Conservation (phyloP, 441 rosid species). For the Adansonia rubrostipa region DNA sequence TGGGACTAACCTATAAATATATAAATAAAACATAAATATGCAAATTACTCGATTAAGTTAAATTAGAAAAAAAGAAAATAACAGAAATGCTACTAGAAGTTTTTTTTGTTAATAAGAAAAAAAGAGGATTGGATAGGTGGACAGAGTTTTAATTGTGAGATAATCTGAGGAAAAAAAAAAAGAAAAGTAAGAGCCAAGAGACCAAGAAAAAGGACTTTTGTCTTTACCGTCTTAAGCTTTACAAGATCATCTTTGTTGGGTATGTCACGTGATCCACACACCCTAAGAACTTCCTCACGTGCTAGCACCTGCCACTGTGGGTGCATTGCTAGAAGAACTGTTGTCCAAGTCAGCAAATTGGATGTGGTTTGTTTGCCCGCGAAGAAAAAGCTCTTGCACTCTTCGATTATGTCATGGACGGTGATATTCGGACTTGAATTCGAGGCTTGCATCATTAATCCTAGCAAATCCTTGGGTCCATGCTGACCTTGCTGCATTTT, state of each 20-base stretch:
- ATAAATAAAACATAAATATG: too few species aligned
- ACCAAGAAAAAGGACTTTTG: conserved; percentile 36
- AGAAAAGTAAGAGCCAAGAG: conserved; percentile 15
- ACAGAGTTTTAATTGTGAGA: neutral
- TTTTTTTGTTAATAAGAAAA: too few species aligned
- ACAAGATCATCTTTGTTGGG: conserved; percentile 85
- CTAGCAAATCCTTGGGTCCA: conserved; percentile 71
- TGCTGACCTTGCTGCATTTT: neutral
- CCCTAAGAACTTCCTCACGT: conserved; percentile 94
- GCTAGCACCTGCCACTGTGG: conserved; percentile 96
- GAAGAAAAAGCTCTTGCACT: conserved; percentile 94
- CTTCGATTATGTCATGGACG: conserved; percentile 82
- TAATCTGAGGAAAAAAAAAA: conserved; percentile 14
- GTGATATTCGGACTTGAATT: conserved; percentile 36
- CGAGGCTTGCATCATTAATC: conserved; percentile 81
- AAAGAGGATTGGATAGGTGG: neutral
- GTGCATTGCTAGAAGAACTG: conserved; percentile 93
- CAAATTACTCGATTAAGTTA: neutral
- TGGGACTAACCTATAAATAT: too few species aligned
- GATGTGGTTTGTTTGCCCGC: conserved; percentile 98
- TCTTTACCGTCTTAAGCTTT: conserved; percentile 87
- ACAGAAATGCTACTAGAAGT: neutral
- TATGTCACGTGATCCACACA: conserved; percentile 90
- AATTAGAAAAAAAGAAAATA: neutral
- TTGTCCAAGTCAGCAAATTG: conserved; percentile 98